phyloP scores from a whole-genome alignment of 345 rosid genomes.

The Citrus trifoliata region DNA sequence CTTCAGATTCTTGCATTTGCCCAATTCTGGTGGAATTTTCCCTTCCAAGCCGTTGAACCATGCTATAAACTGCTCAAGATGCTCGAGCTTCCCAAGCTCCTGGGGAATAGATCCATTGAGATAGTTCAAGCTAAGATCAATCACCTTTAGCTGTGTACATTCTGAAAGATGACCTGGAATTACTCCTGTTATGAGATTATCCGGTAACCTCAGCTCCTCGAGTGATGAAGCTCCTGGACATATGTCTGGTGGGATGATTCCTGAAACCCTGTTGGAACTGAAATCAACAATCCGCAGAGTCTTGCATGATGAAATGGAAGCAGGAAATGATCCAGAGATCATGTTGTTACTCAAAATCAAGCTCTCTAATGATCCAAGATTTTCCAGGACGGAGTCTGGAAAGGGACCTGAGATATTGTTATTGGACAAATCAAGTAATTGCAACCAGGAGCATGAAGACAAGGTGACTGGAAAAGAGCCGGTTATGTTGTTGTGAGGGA shows the following conservation, averaged over 20 bases:
- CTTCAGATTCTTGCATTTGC: slow-evolving; percentile 67
- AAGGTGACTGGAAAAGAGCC: slow-evolving; percentile 70
- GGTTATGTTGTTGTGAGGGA: slow-evolving; percentile 72
- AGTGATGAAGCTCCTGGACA: slow-evolving; percentile 80
- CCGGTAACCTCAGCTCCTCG: slow-evolving; percentile 81
- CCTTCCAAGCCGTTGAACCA: slow-evolving; percentile 91
- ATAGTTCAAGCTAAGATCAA: slow-evolving; percentile 85
- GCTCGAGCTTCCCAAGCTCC: slow-evolving; percentile 69
- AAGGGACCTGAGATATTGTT: slow-evolving; percentile 83
- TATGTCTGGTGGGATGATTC: slow-evolving; percentile 68
- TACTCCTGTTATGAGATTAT: slow-evolving; percentile 66
- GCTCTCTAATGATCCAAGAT: slow-evolving; percentile 56
- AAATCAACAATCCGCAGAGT: slow-evolving; percentile 61
- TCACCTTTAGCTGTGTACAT: slow-evolving; percentile 67
- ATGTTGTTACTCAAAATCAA: slow-evolving; percentile 65
- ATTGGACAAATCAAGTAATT: slow-evolving; percentile 73
- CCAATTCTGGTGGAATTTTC: slow-evolving; percentile 67
- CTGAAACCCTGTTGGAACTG: slow-evolving; percentile 74
- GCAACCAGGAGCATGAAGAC: slow-evolving; percentile 68
- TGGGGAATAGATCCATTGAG: slow-evolving; percentile 81
- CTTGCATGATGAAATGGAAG: slow-evolving; percentile 67
- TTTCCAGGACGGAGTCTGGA: slow-evolving; percentile 53
- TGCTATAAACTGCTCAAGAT: slow-evolving; percentile 86
- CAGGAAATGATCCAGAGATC: slow-evolving; percentile 71
- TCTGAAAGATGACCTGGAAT: slow-evolving; percentile 73